phyloP scores from a whole-genome alignment of 2,329 filamentous ascomycete genomes.

The Bipolaris zeicola region DNA sequence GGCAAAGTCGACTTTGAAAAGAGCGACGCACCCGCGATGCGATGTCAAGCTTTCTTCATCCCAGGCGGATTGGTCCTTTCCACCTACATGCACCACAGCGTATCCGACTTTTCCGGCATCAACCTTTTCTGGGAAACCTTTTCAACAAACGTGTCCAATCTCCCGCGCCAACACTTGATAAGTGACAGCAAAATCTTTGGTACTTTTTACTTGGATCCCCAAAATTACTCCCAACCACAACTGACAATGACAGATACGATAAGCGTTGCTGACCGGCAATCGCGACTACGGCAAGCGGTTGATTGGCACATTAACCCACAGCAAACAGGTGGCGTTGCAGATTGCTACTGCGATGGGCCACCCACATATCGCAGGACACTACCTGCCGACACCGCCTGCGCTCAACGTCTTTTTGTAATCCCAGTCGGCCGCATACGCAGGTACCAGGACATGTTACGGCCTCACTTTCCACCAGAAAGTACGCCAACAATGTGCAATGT shows the following conservation, averaged over 20 bases:
- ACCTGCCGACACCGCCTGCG: slow-evolving; percentile 31
- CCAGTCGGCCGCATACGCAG: slow-evolving; percentile 32
- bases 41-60: slow-evolving; percentile 43
- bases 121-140: slow-evolving; percentile 35
- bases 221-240: neutral
- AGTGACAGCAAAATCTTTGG: slow-evolving; percentile 16
- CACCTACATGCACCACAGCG: slow-evolving; percentile 42
- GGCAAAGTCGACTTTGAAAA: slow-evolving; percentile 35
- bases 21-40: slow-evolving; percentile 37
- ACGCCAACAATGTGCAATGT: slow-evolving; percentile 41
- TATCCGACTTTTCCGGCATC: slow-evolving; percentile 41
- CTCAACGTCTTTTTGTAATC: slow-evolving; percentile 37
- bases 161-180: slow-evolving; percentile 22
- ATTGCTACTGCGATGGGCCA: slow-evolving; percentile 37
- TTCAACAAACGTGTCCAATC: slow-evolving; percentile 30
- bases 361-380: slow-evolving; percentile 36
- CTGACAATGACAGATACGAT: slow-evolving; percentile 25
- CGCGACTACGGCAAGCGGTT: slow-evolving; percentile 27
- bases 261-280: slow-evolving; percentile 32
- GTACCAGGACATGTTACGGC: slow-evolving; percentile 34
- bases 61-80: slow-evolving; percentile 44
- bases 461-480: slow-evolving; percentile 22
- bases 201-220: slow-evolving; percentile 8
- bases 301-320: slow-evolving; percentile 25
- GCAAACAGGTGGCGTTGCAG: slow-evolving; percentile 17